Percentiles rank a stretch among this genome's conserved stretches.
Conservation (phyloP, 305 asterid species). For the Rubia balearica region DNA sequence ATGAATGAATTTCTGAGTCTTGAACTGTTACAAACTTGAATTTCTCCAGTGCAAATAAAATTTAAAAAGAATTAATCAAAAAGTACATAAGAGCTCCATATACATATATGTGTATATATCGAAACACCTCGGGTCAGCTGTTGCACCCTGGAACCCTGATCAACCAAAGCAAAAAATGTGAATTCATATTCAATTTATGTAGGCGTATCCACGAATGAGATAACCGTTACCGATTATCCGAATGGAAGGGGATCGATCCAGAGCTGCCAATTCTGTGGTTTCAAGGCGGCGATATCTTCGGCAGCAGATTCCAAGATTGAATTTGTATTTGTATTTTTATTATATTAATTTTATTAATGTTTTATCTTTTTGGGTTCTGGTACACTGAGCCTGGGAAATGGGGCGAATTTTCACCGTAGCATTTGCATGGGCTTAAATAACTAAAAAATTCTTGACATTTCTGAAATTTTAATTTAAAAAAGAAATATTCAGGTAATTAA, state of each 20-base stretch:
- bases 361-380: conserved; percentile 5
- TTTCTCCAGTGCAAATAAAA: neutral
- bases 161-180: conserved; percentile 10
- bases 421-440: no score
- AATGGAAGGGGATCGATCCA: neutral
- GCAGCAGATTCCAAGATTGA: conserved; percentile 3
- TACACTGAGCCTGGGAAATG: neutral
- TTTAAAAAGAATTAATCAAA: neutral
- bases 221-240: neutral
- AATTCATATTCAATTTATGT: conserved; percentile 5
- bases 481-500: no score
- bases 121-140: conserved; percentile 13
- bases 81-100: conserved; percentile 12
- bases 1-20: conserved; percentile 11
- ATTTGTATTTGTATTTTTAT: neutral
- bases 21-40: conserved; percentile 15
- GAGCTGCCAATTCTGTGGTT: conserved; percentile 1
- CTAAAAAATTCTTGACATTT: no score
- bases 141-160: conserved; percentile 15
- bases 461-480: no score
- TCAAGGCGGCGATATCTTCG: neutral
- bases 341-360: neutral
- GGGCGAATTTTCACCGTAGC: no score
- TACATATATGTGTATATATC: conserved; percentile 3
- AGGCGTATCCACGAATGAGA: neutral